Base-by-base conservation (phyloP, 441 rosid genomes). In the Croton setiger region DNA sequence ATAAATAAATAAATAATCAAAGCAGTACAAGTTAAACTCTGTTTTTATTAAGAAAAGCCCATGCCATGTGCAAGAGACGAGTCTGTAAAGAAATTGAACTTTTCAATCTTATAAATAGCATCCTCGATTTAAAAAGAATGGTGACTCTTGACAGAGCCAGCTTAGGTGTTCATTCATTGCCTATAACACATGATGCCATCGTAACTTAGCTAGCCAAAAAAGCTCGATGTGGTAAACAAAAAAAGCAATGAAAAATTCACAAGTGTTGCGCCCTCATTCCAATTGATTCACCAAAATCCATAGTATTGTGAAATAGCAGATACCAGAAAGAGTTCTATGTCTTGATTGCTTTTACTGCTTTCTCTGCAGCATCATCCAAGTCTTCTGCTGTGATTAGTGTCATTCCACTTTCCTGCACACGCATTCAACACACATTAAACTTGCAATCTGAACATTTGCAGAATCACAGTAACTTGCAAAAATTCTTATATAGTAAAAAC, bases 301-400 rank as follows among this genome's bases (percentile, higher is more conserved):
- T 44, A 15, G 49, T 68, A 47, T 59, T 63, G 41, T 45, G 15
- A 69, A 70, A 71, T 37, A 6, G 51, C 15, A 4, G 36, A 66
- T 65, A 33, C 43, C 15, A 35, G 23, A 7, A 23, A 56, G 12
- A 60, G 37, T 18, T 54, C 18, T 17, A 1, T 58, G 12, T 68
- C 67, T 62, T 53, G 64, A 64, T 66, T 33, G 97, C 91, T 81
- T 89, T 87, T 18, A 92, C 98, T 18, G 96, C 98, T 82, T 92
- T 94, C 74, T 92, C 94, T 0, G 98, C 98, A 10, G 98, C 98
- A 80, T 90, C 97, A 65, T 94, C 98, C 76, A 94, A 82, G 80
- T 92, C 97, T 69, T 95, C 98, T 20, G 99, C 99, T 0, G 97
- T 90, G 57, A 92, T 78, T 49, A 95, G 86, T 6, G 84, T 48